Percentiles rank a stretch among this genome's conserved stretches.
These are phyloP conservation scores for Fusarium multiceps DNA, from an alignment of 2,329 filamentous ascomycete genomes.

Conservation along the genomic window DNA sequence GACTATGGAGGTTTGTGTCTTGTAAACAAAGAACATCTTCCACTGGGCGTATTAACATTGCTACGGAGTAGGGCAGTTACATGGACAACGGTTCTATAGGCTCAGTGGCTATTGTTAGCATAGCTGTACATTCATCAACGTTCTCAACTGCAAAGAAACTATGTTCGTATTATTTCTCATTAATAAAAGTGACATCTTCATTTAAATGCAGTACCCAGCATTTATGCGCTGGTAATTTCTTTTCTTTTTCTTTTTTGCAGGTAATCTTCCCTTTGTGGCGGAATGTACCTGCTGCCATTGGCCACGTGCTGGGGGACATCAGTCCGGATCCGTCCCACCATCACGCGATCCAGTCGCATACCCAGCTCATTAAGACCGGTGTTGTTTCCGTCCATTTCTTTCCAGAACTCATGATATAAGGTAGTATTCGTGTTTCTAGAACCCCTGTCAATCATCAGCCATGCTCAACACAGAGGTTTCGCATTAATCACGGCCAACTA, in stretches of 20 bases:
- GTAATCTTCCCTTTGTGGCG: background rate
- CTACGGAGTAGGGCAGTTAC: background rate
- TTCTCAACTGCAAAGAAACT: background rate
- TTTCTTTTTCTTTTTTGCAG: background rate
- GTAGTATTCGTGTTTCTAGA: background rate
- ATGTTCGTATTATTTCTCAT: fast-evolving
- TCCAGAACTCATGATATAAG: background rate
- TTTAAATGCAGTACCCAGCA: background rate
- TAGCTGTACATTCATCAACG: fast-evolving
- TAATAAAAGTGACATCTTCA: fast-evolving
- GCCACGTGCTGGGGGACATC: background rate
- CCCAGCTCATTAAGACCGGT: background rate
- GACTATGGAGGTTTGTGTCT: slow-evolving; percentile 3
- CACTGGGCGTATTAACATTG: background rate
- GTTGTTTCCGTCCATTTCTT: background rate
- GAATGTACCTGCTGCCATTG: slow-evolving; percentile 2
- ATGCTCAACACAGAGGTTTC: background rate
- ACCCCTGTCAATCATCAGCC: background rate
- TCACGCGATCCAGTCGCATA: background rate
- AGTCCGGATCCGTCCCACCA: background rate
- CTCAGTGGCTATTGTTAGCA: background rate
- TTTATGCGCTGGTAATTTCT: background rate
- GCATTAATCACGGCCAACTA: background rate
- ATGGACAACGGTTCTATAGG: background rate
- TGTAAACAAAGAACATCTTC: background rate